Evolutionary conservation across 768 basidiomycete species (phyloP).

Genomic region (Serendipita indica): DNA sequence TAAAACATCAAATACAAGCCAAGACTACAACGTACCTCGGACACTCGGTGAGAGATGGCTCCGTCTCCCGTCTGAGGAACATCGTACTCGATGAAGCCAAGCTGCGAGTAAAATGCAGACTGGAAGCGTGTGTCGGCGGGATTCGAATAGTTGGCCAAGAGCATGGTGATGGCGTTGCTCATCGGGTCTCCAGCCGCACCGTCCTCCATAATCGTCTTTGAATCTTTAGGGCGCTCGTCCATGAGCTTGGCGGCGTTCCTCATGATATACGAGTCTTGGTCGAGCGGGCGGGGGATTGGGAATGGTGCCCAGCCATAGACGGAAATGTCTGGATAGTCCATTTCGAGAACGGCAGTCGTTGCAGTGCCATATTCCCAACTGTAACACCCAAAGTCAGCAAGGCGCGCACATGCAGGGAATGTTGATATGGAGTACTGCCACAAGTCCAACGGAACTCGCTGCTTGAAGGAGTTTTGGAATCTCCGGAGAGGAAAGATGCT

Average conservation of each 20-base stretch:
- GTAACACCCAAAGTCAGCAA: background rate
- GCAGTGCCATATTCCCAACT: conserved; percentile 19
- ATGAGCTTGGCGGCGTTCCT: conserved; percentile 1
- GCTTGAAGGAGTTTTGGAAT: too few relatives aligned
- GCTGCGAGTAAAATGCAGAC: conserved; percentile 12
- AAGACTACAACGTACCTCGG: too few relatives aligned
- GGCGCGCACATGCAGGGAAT: too few relatives aligned
- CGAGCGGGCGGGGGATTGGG: conserved; percentile 5
- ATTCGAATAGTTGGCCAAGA: background rate
- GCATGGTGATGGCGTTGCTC: background rate
- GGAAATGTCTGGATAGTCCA: conserved; percentile 17
- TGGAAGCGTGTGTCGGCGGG: conserved; percentile 3
- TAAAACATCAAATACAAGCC: too few relatives aligned
- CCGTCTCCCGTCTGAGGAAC: conserved; percentile 17
- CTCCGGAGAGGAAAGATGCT: background rate
- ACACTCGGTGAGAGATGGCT: conserved; percentile 20
- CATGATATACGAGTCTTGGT: conserved; percentile 12
- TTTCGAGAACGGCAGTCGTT: conserved; percentile 18
- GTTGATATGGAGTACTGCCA: too few relatives aligned
- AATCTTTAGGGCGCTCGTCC: conserved; percentile 9
- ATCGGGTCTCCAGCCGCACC: conserved; percentile 20
- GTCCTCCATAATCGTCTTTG: conserved; percentile 14
- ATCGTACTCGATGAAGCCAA: conserved; percentile 13
- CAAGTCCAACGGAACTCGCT: too few relatives aligned
- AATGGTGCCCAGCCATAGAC: conserved; percentile 15